These are phyloP conservation scores for Backusella liffmaniae DNA, from an alignment of 192 early-diverging fungal genomes.

Conservation along the genomic window DNA sequence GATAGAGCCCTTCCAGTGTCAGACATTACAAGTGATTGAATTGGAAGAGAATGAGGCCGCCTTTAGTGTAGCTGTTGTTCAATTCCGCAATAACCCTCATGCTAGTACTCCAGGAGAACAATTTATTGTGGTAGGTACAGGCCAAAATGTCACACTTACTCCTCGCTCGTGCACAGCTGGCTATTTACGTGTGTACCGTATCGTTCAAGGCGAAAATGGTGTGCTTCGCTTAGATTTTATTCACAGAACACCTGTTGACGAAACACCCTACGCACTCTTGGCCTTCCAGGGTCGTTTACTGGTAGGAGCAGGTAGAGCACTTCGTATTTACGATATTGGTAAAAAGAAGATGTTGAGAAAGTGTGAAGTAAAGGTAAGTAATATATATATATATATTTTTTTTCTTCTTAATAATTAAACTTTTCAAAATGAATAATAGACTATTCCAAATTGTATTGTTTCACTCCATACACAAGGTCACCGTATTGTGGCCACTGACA, in stretches of 20 bases:
- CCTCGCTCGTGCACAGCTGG: constrained; percentile 73
- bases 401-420: too few species aligned
- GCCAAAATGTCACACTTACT: constrained; percentile 59
- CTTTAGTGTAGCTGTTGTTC: constrained; percentile 67
- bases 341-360: constrained; percentile 87
- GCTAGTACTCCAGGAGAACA: constrained; percentile 24
- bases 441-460: constrained; percentile 74
- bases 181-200: constrained; percentile 73
- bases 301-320: constrained; percentile 82
- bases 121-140: constrained; percentile 86
- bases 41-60: constrained; percentile 85
- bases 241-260: constrained; percentile 88
- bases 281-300: constrained; percentile 86
- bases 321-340: constrained; percentile 94
- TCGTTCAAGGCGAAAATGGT: constrained; percentile 54
- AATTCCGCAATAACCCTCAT: constrained; percentile 60
- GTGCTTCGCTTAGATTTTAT: constrained; percentile 64
- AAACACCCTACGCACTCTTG: constrained; percentile 77
- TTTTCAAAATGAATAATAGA: constrained; percentile 23
- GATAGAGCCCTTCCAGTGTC: constrained; percentile 72
- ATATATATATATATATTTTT: not conserved
- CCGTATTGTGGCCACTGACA: constrained; percentile 83
- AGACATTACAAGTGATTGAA: constrained; percentile 68
- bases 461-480: constrained; percentile 75
- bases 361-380: constrained; percentile 73